phyloP scores from a whole-genome alignment of 805 yeast genomes.

The Candida taoyuanica region DNA sequence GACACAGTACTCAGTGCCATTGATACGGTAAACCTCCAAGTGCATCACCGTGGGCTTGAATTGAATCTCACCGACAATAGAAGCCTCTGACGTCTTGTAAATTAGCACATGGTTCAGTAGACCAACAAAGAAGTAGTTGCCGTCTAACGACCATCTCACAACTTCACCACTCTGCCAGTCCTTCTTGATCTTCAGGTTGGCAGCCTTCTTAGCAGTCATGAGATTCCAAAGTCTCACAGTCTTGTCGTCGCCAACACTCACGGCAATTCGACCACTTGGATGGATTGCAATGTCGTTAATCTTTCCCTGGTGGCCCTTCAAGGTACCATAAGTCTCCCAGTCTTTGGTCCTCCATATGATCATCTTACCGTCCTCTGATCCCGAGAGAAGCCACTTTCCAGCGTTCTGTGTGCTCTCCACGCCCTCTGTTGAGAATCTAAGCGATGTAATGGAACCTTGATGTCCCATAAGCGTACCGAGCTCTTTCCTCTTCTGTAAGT shows the following conservation, averaged over 20 bases:
- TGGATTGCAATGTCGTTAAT: conserved; percentile 86
- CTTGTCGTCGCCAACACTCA: conserved; percentile 81
- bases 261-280: conserved; percentile 84
- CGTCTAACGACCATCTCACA: conserved; percentile 64
- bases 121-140: conserved; percentile 75
- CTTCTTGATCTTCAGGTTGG: conserved; percentile 64
- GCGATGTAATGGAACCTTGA: conserved; percentile 77
- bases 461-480: conserved; percentile 87
- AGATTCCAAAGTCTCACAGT: conserved; percentile 90
- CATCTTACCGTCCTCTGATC: conserved; percentile 86
- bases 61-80: conserved; percentile 48
- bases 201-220: conserved; percentile 95
- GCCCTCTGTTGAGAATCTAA: conserved; percentile 62
- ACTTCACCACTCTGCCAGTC: conserved; percentile 64
- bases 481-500: conserved; percentile 89
- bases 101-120: conserved; percentile 59
- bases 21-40: conserved; percentile 45
- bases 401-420: conserved; percentile 24
- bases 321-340: conserved; percentile 87
- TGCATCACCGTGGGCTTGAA: conserved; percentile 62
- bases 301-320: conserved; percentile 86
- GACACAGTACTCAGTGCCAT: conserved; percentile 51
- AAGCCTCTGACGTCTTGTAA: conserved; percentile 60
- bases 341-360: conserved; percentile 94
- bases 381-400: conserved; percentile 90